phyloP scores from a whole-genome alignment of 768 basidiomycete species.

The Porphyrellus cyaneotinctus region DNA sequence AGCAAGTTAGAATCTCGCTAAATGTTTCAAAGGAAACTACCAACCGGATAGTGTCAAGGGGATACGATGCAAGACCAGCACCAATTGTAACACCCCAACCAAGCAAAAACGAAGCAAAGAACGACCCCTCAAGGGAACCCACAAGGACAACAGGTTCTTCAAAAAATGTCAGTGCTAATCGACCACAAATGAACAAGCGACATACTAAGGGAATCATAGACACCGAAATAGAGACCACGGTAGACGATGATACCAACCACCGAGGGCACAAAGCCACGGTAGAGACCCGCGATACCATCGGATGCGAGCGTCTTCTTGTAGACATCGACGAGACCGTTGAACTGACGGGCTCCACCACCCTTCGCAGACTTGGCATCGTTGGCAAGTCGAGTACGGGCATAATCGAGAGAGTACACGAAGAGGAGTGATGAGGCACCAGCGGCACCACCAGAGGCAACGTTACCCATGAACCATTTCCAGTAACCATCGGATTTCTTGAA shows the following conservation, averaged over 20 bases:
- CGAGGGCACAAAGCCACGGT: constrained; percentile 99
- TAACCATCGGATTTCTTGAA: constrained; percentile 98
- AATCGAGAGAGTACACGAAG: constrained; percentile 99
- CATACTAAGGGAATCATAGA: constrained; percentile 90
- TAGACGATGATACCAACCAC: constrained; percentile 99
- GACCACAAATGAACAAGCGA: constrained; percentile 29
- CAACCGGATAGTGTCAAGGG: constrained; percentile 86
- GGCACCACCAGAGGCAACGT: constrained; percentile 97
- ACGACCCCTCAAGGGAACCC: constrained; percentile 91
- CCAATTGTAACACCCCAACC: constrained; percentile 99
- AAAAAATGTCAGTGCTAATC: constrained; percentile 21
- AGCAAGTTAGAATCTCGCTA: constrained; percentile 12
- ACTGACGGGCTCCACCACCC: constrained; percentile 90
- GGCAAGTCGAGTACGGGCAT: constrained; percentile 98
- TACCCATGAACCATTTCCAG: constrained; percentile 98
- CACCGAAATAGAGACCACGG: constrained; percentile 99
- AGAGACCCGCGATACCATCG: constrained; percentile 98
- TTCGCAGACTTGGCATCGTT: constrained; percentile 97
- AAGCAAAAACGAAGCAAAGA: constrained; percentile 94
- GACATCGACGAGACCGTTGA: constrained; percentile 97
- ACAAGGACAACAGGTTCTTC: constrained; percentile 95
- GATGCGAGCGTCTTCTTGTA: constrained; percentile 96
- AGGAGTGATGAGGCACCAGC: constrained; percentile 98
- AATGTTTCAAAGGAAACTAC: neutral
- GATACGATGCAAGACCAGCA: constrained; percentile 98